Conservation (phyloP, 2,329 filamentous ascomycete species). For the Arthrobotrys sinensis region DNA sequence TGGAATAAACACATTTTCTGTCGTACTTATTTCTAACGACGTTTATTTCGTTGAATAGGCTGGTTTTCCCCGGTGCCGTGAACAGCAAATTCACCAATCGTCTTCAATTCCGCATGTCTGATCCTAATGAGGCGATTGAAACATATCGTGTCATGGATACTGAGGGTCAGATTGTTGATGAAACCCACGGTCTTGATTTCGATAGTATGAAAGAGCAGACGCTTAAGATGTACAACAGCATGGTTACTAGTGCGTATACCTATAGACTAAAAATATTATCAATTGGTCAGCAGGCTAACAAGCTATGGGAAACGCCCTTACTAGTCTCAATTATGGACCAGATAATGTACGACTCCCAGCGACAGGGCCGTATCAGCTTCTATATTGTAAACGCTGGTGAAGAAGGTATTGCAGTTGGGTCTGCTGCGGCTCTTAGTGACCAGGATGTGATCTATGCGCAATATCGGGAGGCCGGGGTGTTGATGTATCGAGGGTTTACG, state of each 20-base stretch:
- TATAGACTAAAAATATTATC: background rate
- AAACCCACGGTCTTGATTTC: constrained; percentile 78
- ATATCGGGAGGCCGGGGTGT: constrained; percentile 93
- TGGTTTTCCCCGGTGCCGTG: constrained; percentile 86
- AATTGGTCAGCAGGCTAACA: background rate
- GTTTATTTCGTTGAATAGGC: constrained; percentile 27
- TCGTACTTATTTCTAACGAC: background rate
- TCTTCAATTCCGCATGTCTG: constrained; percentile 83
- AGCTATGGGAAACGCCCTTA: no score
- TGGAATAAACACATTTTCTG: background rate
- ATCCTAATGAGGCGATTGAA: constrained; percentile 81
- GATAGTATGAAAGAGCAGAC: constrained; percentile 75
- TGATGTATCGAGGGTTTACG: constrained; percentile 88
- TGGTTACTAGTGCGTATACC: constrained; percentile 71
- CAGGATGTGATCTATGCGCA: constrained; percentile 93
- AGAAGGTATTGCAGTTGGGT: constrained; percentile 93
- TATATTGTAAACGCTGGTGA: constrained; percentile 96
- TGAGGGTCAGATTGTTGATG: constrained; percentile 85
- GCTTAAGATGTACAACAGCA: constrained; percentile 76
- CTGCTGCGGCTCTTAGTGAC: constrained; percentile 84
- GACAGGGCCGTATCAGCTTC: constrained; percentile 93
- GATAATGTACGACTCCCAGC: constrained; percentile 97
- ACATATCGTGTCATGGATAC: constrained; percentile 95
- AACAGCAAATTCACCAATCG: constrained; percentile 91
- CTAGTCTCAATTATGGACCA: constrained; percentile 88